Conservation (phyloP, 1,284 basidiomycete genomes). For the Porogramme epimiltina region DNA sequence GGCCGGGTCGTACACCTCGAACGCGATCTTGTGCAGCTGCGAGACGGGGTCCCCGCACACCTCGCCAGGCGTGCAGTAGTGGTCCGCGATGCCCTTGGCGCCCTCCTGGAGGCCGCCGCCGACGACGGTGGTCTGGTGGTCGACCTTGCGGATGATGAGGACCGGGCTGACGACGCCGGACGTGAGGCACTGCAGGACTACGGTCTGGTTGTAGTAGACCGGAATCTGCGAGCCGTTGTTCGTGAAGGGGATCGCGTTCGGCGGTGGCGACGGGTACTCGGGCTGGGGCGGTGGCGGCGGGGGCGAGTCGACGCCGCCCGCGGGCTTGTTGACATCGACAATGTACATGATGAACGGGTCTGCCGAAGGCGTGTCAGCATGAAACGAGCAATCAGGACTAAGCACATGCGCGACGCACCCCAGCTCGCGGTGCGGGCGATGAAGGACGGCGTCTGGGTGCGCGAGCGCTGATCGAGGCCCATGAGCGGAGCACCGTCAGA, state of each 20-base stretch:
- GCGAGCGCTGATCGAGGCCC: constrained; percentile 75
- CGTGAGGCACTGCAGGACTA: constrained; percentile 92
- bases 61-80: constrained; percentile 81
- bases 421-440: constrained; percentile 84
- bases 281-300: constrained; percentile 79
- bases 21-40: constrained; percentile 93
- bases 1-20: constrained; percentile 80
- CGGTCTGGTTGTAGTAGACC: constrained; percentile 95
- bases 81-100: constrained; percentile 80
- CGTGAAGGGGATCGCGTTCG: constrained; percentile 84
- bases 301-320: constrained; percentile 72
- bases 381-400: constrained; percentile 8
- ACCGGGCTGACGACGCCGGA: constrained; percentile 93
- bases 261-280: constrained; percentile 87
- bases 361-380: constrained; percentile 30
- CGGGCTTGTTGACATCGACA: constrained; percentile 81
- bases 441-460: constrained; percentile 78
- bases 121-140: constrained; percentile 87
- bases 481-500: constrained; percentile 86
- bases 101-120: constrained; percentile 85
- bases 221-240: constrained; percentile 79
- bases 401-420: constrained; percentile 50
- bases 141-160: constrained; percentile 91
- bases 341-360: constrained; percentile 97
- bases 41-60: constrained; percentile 92